Evolutionary conservation across 2,329 filamentous ascomycete genomes (phyloP), one percentile per base, ranked within the genome.

Genomic region (Septoria linicola): DNA sequence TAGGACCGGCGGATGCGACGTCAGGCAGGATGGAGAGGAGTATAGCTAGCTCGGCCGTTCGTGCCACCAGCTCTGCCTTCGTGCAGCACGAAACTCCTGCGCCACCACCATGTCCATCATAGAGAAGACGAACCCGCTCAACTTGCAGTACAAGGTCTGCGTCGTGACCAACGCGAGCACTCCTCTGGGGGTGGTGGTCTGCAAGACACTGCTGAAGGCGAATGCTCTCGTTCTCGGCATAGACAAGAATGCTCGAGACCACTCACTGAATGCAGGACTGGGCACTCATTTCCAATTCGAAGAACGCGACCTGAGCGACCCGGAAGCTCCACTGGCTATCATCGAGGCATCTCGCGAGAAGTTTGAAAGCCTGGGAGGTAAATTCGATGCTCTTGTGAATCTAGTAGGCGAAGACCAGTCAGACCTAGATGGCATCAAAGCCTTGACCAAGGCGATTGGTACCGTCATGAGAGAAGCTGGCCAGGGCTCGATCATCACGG

Each of bases 201-300:
- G 53, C 51, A 61, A 61, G n/a, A 58, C 55, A 8, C 41, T 61
- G 8, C 46, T 61, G 14, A 61, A 61, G 35, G 59, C 59, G 1
- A 61, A 61, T 25, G 59, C 59, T 4, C 35, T 61, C 7, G 59
- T 61, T 1, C 49, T 61, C 8, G 59, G 59, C n/a, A 49, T 61
- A 23, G 59, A 61, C 39, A 49, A 42, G 3, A 39, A 35, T 17
- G 23, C 52, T 8, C 47, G 50, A 43, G 57, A 61, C 41, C 10
- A 39, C 20, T 49, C 57, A 5, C 35, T 61, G 13, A 58, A 57
- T 32, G 55, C 59, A 21, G 57, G 53, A 8, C 48, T 54, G 3
- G 57, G 57, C 5, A 61, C 57, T 8, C 59, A 61, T 36, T 61
- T 61, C 31, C 59, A 61, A 23, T 61, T 56, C 25, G 49, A 56